Conservation (phyloP, 768 basidiomycete species). For the Mycena metata region DNA sequence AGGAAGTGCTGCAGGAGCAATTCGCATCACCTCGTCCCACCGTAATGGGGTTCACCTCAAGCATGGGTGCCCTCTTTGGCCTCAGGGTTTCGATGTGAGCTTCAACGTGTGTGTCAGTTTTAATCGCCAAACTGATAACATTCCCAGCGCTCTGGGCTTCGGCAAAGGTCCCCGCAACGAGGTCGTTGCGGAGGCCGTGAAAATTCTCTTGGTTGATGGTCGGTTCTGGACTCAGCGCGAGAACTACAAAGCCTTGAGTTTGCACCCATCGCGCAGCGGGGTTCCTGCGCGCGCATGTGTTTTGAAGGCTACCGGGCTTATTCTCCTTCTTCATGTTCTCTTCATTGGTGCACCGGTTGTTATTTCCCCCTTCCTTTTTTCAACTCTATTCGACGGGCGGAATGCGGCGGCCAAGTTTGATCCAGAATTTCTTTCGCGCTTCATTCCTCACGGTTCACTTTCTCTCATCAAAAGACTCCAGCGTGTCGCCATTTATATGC, state of each 20-base stretch:
- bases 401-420: slow-evolving; percentile 9
- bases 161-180: slow-evolving; percentile 16
- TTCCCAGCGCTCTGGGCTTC: not conserved
- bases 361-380: slow-evolving; percentile 8
- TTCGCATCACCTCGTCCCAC: not conserved
- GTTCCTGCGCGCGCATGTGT: slow-evolving; percentile 5
- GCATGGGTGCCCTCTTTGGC: not conserved
- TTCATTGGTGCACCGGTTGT: slow-evolving; percentile 14
- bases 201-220: slow-evolving; percentile 10
- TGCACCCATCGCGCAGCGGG: slow-evolving; percentile 4
- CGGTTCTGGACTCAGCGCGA: slow-evolving; percentile 15
- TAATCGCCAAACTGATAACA: not conserved
- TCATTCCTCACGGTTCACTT: not conserved
- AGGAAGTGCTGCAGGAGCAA: slow-evolving; percentile 6
- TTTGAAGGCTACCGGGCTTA: slow-evolving; percentile 6
- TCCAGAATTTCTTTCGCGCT: not conserved
- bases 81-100: slow-evolving; percentile 6
- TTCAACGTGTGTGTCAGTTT: not conserved
- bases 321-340: slow-evolving; percentile 17
- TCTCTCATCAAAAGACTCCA: not conserved
- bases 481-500: not conserved
- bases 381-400: slow-evolving; percentile 16
- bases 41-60: not conserved
- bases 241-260: not conserved
- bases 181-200: not conserved